Percentiles rank a stretch among this genome's conserved stretches.
Conservation (phyloP, 2,329 filamentous ascomycete genomes). For the Pseudogymnoascus sp. region DNA sequence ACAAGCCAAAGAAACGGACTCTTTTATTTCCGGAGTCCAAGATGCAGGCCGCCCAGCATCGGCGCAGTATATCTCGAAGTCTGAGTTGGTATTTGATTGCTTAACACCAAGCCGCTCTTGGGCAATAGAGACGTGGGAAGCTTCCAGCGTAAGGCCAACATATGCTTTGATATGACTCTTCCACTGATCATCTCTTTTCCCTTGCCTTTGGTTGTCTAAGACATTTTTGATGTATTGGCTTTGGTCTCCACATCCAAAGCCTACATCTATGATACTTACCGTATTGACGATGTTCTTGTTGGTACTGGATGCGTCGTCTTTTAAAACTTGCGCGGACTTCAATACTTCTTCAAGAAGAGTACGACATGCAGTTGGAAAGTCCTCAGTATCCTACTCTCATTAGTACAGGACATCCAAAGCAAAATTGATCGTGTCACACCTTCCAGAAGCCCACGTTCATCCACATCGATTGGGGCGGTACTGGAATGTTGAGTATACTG, state of each 20-base stretch:
- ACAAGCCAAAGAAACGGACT: not conserved
- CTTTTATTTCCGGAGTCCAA: constrained; percentile 11
- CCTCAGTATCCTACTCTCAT: constrained; percentile 9
- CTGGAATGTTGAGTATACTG: constrained; percentile 12
- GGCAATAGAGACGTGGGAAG: constrained; percentile 11
- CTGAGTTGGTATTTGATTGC: not conserved
- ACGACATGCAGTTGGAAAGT: constrained; percentile 12
- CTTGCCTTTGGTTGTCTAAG: not conserved
- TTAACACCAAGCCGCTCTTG: constrained; percentile 5
- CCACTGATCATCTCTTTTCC: not conserved
- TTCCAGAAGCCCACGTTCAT: constrained; percentile 16
- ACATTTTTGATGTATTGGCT: constrained; percentile 10
- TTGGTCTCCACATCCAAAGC: constrained; percentile 15
- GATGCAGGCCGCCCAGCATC: constrained; percentile 11
- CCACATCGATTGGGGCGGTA: constrained; percentile 12
- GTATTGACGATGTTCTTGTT: not conserved
- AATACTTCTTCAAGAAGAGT: constrained; percentile 14
- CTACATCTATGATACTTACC: constrained; percentile 13
- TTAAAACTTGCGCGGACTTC: constrained; percentile 9
- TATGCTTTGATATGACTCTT: constrained; percentile 8
- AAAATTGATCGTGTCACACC: constrained; percentile 5
- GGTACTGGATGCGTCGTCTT: not conserved
- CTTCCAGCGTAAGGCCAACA: constrained; percentile 11
- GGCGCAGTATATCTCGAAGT: constrained; percentile 11
- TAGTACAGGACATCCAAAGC: not conserved